Evolutionary conservation across 257 asterid species (phyloP).

Genomic region (Solanum neorickii): DNA sequence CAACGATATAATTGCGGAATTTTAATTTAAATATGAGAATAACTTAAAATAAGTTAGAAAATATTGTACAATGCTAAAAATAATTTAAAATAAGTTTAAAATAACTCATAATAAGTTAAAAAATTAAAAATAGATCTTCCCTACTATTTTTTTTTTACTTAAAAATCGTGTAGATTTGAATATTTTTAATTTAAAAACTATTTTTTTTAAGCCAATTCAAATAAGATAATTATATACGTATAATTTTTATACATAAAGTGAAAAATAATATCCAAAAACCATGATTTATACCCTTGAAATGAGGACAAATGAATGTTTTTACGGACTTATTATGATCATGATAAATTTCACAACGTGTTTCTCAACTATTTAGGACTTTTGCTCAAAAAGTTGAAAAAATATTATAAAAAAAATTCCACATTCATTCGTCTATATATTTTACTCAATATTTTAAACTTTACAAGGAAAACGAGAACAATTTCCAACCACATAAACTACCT

Average conservation of each 20-base stretch:
- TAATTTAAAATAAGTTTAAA: too few species aligned
- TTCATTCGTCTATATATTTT: not conserved
- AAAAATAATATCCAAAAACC: too few species aligned
- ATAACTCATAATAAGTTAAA: too few species aligned
- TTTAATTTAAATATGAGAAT: too few species aligned
- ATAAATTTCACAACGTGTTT: not conserved
- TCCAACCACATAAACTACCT: not conserved
- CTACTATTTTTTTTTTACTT: too few species aligned
- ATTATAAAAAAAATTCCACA: not conserved
- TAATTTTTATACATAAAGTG: accelerated
- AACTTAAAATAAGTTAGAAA: too few species aligned
- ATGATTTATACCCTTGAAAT: not conserved
- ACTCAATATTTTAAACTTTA: not conserved
- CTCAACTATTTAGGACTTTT: not conserved
- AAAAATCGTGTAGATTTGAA: too few species aligned
- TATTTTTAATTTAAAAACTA: too few species aligned
- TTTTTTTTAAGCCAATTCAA: too few species aligned
- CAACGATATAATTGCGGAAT: not conserved
- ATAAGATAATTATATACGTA: accelerated
- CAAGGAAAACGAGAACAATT: not conserved
- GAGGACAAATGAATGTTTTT: not conserved
- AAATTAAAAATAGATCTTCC: accelerated
- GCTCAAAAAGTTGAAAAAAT: not conserved
- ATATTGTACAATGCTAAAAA: too few species aligned
- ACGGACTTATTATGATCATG: not conserved